Evolutionary conservation across 352 stramenopile species (phyloP).

Genomic region (Phytophthora kernoviae): DNA sequence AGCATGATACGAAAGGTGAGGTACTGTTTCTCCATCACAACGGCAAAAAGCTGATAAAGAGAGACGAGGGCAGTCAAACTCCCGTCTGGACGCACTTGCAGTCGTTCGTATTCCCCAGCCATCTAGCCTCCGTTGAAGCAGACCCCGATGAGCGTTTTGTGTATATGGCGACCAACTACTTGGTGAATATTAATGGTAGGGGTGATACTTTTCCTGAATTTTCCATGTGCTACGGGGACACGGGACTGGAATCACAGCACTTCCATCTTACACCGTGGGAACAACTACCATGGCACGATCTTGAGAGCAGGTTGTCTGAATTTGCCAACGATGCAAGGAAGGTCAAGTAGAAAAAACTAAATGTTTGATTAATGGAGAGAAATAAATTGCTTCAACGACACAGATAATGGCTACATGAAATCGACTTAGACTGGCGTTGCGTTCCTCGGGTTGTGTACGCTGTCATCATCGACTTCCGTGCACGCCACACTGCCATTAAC

Average conservation of each 20-base stretch:
- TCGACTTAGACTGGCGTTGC: background rate
- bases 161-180: constrained; percentile 23
- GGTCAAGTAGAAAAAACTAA: too few species aligned
- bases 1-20: constrained; percentile 37
- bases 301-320: constrained; percentile 18
- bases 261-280: constrained; percentile 18
- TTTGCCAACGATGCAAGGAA: constrained; percentile 12
- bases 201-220: constrained; percentile 10
- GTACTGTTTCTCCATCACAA: constrained; percentile 63
- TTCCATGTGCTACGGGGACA: constrained; percentile 32
- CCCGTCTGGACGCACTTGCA: constrained; percentile 31
- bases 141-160: constrained; percentile 14
- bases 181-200: constrained; percentile 19
- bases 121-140: constrained; percentile 4
- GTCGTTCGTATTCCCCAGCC: constrained; percentile 24
- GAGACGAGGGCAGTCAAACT: constrained; percentile 12
- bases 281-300: constrained; percentile 16
- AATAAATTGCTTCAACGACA: too few species aligned
- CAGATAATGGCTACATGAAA: too few species aligned
- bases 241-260: constrained; percentile 22
- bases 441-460: constrained; percentile 19
- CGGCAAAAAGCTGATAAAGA: constrained; percentile 34
- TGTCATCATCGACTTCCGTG: constrained; percentile 43
- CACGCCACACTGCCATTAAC: constrained; percentile 25
- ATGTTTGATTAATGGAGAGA: too few species aligned